Percentiles rank a stretch among this genome's conserved stretches.
These are phyloP conservation scores for Monocercomonoides exilis DNA, from an alignment of 78 protist genomes.

Conservation along the genomic window DNA sequence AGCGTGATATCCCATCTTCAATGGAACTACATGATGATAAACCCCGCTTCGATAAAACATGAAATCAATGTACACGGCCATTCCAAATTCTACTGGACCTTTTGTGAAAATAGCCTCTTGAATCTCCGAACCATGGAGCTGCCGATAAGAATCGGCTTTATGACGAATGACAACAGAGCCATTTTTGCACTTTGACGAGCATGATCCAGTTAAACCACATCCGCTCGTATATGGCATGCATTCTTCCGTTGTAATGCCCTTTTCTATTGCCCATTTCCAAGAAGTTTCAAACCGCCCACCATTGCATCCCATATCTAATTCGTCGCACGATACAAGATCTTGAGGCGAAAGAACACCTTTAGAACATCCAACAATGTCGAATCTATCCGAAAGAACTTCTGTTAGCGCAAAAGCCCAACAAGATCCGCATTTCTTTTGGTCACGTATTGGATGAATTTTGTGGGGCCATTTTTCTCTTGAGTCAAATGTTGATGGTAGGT, in stretches of 20 bases:
- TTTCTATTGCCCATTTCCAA: not conserved
- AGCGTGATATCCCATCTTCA: conserved; percentile 52
- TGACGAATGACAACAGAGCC: not conserved
- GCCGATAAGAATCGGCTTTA: not conserved
- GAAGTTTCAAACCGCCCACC: not conserved
- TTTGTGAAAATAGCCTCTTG: conserved; percentile 25
- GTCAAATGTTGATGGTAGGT: conserved; percentile 2
- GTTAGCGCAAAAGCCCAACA: conserved; percentile 45
- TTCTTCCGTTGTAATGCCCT: conserved; percentile 18
- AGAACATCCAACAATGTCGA: not conserved
- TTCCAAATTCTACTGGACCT: conserved; percentile 47
- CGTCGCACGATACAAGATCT: conserved; percentile 27
- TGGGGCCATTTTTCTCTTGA: not conserved
- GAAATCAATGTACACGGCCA: conserved; percentile 48
- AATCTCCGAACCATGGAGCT: conserved; percentile 8
- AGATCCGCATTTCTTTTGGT: conserved; percentile 38
- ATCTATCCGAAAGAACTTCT: conserved; percentile 16
- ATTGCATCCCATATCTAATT: conserved; percentile 11
- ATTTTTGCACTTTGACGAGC: conserved; percentile 1
- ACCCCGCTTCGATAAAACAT: conserved; percentile 56
- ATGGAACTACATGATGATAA: conserved; percentile 32
- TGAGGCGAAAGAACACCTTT: conserved; percentile 16
- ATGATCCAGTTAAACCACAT: not conserved
- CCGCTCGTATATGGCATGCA: conserved; percentile 25
- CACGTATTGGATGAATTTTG: conserved; percentile 15